Percentiles rank a stretch among this genome's conserved stretches.
These are phyloP conservation scores for Wakefieldia striispora DNA, from an alignment of 768 basidiomycete species.

Conservation along the genomic window DNA sequence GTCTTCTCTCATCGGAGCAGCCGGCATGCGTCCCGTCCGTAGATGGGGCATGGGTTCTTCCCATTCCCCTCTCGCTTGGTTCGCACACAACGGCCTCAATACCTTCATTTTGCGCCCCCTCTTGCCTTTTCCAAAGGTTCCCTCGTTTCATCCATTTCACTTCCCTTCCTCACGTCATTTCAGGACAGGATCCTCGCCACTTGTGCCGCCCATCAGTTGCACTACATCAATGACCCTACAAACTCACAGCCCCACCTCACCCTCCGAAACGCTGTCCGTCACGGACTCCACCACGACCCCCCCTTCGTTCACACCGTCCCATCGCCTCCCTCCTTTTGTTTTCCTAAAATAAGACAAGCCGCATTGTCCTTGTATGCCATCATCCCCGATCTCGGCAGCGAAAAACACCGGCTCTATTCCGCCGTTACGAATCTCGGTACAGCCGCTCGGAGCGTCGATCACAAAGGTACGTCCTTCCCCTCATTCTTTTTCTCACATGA, in stretches of 20 bases:
- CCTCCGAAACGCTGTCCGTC: slow-evolving; percentile 70
- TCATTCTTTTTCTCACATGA: not conserved
- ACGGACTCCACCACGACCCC: slow-evolving; percentile 29
- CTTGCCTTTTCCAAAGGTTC: slow-evolving; percentile 67
- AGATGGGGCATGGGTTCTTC: slow-evolving; percentile 76
- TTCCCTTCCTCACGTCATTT: not conserved
- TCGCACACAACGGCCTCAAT: slow-evolving; percentile 57
- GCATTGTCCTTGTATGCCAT: slow-evolving; percentile 30
- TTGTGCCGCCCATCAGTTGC: slow-evolving; percentile 57
- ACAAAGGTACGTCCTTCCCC: slow-evolving; percentile 37
- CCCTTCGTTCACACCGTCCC: slow-evolving; percentile 11
- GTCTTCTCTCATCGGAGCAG: slow-evolving; percentile 53
- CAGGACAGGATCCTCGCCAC: slow-evolving; percentile 82
- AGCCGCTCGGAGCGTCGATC: slow-evolving; percentile 41
- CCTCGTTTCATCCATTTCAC: not conserved
- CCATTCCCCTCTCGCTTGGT: slow-evolving; percentile 35
- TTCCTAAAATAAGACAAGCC: slow-evolving; percentile 34
- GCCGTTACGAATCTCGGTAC: slow-evolving; percentile 37
- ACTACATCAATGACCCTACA: slow-evolving; percentile 64
- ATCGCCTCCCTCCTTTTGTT: slow-evolving; percentile 28
- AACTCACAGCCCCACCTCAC: slow-evolving; percentile 77
- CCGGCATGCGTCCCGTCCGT: slow-evolving; percentile 65
- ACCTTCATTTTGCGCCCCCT: slow-evolving; percentile 74
- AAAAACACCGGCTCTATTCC: slow-evolving; percentile 37
- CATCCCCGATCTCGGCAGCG: slow-evolving; percentile 32